These are phyloP conservation scores for Beauveria medogensis DNA, from an alignment of 2,329 filamentous ascomycete genomes.

Conservation along the genomic window DNA sequence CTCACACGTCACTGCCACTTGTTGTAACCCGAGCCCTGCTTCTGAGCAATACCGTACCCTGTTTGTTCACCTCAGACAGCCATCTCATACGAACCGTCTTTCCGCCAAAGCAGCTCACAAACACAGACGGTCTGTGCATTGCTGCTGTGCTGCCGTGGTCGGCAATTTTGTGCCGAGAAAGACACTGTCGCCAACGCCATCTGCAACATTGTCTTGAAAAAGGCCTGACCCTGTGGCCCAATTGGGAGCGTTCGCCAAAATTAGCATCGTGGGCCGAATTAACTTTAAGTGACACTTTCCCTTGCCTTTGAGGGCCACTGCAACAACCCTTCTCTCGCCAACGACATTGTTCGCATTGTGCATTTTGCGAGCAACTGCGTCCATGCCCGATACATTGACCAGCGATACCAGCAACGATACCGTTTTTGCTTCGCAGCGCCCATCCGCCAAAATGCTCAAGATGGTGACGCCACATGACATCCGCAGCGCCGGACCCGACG, in stretches of 20 bases:
- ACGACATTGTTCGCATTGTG: background rate
- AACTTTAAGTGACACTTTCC: slow-evolving; percentile 3
- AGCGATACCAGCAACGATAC: slow-evolving; percentile 11
- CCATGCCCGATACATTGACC: slow-evolving; percentile 1
- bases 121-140: slow-evolving; percentile 6
- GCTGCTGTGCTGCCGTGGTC: slow-evolving; percentile 1
- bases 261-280: slow-evolving; percentile 3
- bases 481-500: slow-evolving; percentile 32
- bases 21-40: slow-evolving; percentile 2
- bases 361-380: background rate
- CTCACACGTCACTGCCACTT: slow-evolving; percentile 5
- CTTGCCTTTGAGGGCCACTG: background rate
- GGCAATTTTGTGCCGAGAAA: slow-evolving; percentile 11
- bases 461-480: slow-evolving; percentile 17
- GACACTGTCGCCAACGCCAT: slow-evolving; percentile 1
- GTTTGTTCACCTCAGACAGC: background rate
- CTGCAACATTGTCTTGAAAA: slow-evolving; percentile 12
- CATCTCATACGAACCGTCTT: background rate
- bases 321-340: background rate
- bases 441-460: slow-evolving; percentile 17
- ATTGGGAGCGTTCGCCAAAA: background rate
- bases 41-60: background rate
- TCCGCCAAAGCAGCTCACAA: background rate
- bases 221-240: background rate
- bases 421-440: slow-evolving; percentile 10